Evolutionary conservation across 208 protist genomes (phyloP), one percentile per base, ranked within the genome.

Genomic region (Trypanosoma vivax): DNA sequence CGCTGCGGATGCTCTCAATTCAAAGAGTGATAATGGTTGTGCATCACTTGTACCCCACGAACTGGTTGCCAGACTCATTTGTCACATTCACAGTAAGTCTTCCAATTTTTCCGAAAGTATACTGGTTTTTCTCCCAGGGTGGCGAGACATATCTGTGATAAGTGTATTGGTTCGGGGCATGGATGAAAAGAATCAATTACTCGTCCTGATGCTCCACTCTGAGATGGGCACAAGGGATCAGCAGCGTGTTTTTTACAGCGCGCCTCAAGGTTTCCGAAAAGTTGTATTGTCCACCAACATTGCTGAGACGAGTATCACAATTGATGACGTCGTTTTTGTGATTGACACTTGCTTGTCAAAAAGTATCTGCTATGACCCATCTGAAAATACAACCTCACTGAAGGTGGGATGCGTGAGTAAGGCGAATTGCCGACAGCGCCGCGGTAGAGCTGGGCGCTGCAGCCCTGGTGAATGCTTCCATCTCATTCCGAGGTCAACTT

Each of bases 211-310:
- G 65, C 82, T 97, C 35, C 92, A 97, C 62, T 86, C 90, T 1
- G 83, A 62, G n/a, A 65, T 98, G n/a, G 83, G 87, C 6, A 74
- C 71, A 23, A 71, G 88, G 29, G 76, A 91, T 27, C 95, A 96
- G 70, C 73, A 83, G 57, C 80, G 86, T 31, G 93, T 97, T 1
- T 98, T 98, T 69, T 60, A 76, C 1, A 76, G 74, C 21, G 67
- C 92, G 11, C 88, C 90, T 23, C 52, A 60, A 41, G 50, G 76
- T 19, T 81, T 67, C 47, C 66, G 89, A 25, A 97, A 98, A 68
- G 74, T 98, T 9, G 87, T 98, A 21, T 73, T 98, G 28, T 82
- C 95, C 30, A 98, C 96, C 16, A 98, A 97, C 52, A 98, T 98
- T 49, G 96, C 96, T 14, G 96, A 98, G 70, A 97, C 95, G 7